A percentile compares a stretch with the other conserved stretches of the same genome.
Conservation (phyloP, 305 asterid genomes). For the Fraxinus greggii region DNA sequence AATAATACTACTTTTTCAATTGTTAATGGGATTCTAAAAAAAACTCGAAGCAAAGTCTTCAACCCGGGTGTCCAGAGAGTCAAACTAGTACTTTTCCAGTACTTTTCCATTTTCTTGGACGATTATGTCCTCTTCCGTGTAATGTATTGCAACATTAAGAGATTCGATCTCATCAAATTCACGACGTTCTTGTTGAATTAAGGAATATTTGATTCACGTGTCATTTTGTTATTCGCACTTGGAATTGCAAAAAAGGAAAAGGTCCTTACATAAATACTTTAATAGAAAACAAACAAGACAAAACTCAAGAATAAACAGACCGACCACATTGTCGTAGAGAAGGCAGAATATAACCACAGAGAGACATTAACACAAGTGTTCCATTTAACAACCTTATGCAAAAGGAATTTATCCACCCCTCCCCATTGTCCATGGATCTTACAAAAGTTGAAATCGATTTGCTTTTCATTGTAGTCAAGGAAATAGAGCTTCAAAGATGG, state of each 20-base stretch:
- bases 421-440: not conserved
- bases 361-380: not conserved
- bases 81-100: not conserved
- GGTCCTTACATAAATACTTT: not conserved
- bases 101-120: not conserved
- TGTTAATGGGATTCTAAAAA: not conserved
- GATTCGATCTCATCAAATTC: not conserved
- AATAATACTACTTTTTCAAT: not conserved
- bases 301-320: not conserved
- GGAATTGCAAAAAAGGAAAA: not conserved
- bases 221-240: not conserved
- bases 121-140: not conserved
- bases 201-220: not conserved
- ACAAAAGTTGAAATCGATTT: not conserved
- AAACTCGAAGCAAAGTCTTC: not conserved
- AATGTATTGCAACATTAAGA: not conserved
- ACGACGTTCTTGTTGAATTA: not conserved
- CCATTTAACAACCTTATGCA: not conserved
- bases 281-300: not conserved
- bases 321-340: not conserved
- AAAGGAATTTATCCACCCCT: not conserved
- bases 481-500: not conserved
- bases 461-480: not conserved
- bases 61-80: not conserved
- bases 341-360: not conserved